Evolutionary conservation across 192 early-diverging fungal genomes (phyloP).

Genomic region (Coemansia sp.): DNA sequence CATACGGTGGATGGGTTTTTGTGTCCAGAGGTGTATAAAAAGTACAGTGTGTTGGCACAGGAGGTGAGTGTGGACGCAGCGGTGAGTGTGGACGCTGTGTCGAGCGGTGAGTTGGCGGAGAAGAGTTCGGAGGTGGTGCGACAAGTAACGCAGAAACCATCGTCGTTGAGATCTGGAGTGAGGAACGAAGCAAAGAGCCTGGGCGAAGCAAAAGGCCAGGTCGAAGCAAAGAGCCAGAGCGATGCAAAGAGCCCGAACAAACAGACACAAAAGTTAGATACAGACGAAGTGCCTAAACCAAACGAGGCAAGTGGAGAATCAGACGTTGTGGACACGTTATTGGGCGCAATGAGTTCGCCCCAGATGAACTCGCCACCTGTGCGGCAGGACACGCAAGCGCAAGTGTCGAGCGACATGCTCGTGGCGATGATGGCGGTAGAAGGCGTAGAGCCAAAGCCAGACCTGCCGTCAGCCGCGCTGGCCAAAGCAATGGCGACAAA

Average conservation of each 20-base stretch:
- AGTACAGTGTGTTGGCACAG: conserved; percentile 24
- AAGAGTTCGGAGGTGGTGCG: too few species aligned
- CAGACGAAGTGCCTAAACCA: background rate
- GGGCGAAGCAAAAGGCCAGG: too few species aligned
- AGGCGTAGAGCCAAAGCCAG: conserved; percentile 9
- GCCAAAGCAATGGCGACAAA: conserved; percentile 13
- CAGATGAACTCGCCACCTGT: background rate
- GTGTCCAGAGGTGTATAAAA: conserved; percentile 24
- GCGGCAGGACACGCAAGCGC: background rate
- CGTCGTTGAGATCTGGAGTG: conserved; percentile 15
- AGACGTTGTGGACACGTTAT: conserved; percentile 34
- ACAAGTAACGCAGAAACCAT: conserved; percentile 29
- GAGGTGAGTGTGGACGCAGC: background rate
- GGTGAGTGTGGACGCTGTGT: too few species aligned
- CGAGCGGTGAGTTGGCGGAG: too few species aligned
- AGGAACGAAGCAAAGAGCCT: background rate
- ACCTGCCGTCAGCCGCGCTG: background rate
- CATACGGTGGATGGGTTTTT: conserved; percentile 27
- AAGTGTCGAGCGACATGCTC: conserved; percentile 38
- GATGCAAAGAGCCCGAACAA: background rate
- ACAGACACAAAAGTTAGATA: background rate
- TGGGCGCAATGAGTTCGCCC: conserved; percentile 42
- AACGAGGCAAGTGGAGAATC: background rate
- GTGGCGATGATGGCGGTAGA: conserved; percentile 48
- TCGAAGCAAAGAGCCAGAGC: background rate